A percentile compares a stretch with the other conserved stretches of the same genome.
phyloP scores from a whole-genome alignment of 805 yeast genomes.

The Kluyveromyces nonfermentans region DNA sequence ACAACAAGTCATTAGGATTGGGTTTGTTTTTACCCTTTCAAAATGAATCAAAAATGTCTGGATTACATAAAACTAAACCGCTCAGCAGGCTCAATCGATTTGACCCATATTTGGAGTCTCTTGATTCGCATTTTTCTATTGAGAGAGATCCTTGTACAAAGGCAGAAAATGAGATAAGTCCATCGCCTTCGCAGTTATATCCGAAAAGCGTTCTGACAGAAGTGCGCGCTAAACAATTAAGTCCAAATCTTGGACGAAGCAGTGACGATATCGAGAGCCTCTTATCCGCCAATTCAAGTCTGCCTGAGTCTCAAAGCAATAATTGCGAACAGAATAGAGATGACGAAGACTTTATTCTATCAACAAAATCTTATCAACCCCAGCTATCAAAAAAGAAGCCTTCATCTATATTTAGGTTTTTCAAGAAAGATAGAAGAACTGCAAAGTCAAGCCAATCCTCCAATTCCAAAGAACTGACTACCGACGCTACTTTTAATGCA shows the following conservation, averaged over 20 bases:
- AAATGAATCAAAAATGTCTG: neutral
- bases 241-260: constrained; percentile 5
- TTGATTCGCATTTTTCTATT: neutral
- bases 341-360: constrained; percentile 2
- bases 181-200: constrained; percentile 4
- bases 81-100: neutral
- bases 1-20: neutral
- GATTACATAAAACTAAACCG: neutral
- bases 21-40: neutral
- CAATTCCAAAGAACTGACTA: neutral
- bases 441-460: neutral
- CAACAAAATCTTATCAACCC: constrained; percentile 7
- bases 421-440: constrained; percentile 11
- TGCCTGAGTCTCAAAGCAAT: neutral
- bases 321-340: neutral
- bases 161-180: neutral
- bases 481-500: neutral
- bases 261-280: constrained; percentile 13
- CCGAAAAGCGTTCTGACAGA: constrained; percentile 10
- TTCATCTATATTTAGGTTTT: constrained; percentile 22
- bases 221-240: constrained; percentile 7
- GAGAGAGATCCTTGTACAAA: neutral
- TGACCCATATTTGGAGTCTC: neutral
- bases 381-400: constrained; percentile 13
- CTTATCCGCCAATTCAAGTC: constrained; percentile 8